Evolutionary conservation across 2,329 filamentous ascomycete genomes (phyloP).

Genomic region (Fusarium sp.): DNA sequence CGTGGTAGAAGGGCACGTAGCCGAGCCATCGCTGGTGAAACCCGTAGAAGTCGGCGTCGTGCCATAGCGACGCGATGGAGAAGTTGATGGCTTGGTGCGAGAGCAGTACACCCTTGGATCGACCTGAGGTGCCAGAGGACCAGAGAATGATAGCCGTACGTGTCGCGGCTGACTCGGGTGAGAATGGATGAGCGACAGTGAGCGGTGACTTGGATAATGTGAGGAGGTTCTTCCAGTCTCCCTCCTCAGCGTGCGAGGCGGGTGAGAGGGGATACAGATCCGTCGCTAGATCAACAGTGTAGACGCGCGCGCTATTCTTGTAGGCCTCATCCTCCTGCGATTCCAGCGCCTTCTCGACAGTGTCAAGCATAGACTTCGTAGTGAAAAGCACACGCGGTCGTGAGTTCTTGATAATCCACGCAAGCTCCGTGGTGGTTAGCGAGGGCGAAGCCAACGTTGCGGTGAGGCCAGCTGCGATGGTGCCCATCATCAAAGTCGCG

Average conservation of each 20-base stretch:
- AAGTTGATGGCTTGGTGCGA: constrained; percentile 76
- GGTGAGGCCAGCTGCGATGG: constrained; percentile 57
- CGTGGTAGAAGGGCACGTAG: constrained; percentile 79
- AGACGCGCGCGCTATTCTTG: constrained; percentile 67
- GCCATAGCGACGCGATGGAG: constrained; percentile 63
- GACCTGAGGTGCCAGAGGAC: constrained; percentile 75
- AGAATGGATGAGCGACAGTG: constrained; percentile 57
- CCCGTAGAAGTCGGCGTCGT: constrained; percentile 63
- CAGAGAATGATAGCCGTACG: constrained; percentile 68
- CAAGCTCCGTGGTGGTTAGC: constrained; percentile 56
- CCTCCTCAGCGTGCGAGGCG: constrained; percentile 32
- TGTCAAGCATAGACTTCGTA: constrained; percentile 48
- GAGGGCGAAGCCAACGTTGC: constrained; percentile 58
- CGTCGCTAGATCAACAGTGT: constrained; percentile 62
- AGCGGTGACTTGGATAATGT: constrained; percentile 62
- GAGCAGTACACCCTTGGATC: constrained; percentile 81
- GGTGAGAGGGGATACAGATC: constrained; percentile 53
- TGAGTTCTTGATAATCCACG: constrained; percentile 59
- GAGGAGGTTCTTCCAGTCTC: constrained; percentile 74
- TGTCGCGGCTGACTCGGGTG: constrained; percentile 55
- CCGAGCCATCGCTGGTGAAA: constrained; percentile 64
- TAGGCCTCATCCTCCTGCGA: constrained; percentile 52
- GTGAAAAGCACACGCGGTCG: constrained; percentile 57
- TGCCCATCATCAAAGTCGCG: constrained; percentile 53
- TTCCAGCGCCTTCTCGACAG: constrained; percentile 53